These are phyloP conservation scores for Phlegmacium glaucopus DNA, from an alignment of 768 basidiomycete genomes.

Conservation along the genomic window DNA sequence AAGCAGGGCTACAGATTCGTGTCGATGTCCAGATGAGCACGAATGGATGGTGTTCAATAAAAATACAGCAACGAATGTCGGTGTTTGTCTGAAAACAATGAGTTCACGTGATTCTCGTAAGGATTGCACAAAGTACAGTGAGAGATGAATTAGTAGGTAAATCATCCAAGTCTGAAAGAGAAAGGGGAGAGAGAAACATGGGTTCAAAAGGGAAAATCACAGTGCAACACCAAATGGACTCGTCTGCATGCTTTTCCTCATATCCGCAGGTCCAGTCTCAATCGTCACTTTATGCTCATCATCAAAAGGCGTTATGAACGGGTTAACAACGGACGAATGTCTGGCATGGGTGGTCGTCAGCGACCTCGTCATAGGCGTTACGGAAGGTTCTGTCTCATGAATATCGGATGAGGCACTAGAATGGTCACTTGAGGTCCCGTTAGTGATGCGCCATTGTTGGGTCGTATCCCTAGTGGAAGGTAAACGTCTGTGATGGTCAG, in stretches of 20 bases:
- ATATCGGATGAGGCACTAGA: slow-evolving; percentile 9
- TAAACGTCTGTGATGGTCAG: slow-evolving; percentile 19
- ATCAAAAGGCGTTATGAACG: slow-evolving; percentile 80
- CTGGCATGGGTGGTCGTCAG: slow-evolving; percentile 42
- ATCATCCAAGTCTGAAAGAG: not conserved
- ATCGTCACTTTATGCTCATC: slow-evolving; percentile 49
- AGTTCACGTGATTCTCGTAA: too few relatives aligned
- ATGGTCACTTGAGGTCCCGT: slow-evolving; percentile 17
- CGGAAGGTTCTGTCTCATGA: slow-evolving; percentile 7
- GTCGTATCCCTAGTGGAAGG: slow-evolving; percentile 12
- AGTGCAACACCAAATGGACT: slow-evolving; percentile 46
- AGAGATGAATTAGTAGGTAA: too few relatives aligned
- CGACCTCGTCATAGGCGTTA: slow-evolving; percentile 41
- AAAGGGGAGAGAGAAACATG: not conserved
- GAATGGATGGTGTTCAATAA: slow-evolving; percentile 6
- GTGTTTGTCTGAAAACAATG: too few relatives aligned
- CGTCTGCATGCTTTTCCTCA: slow-evolving; percentile 44
- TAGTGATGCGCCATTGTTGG: slow-evolving; percentile 22
- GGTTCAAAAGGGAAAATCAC: slow-evolving; percentile 7
- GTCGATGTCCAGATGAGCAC: slow-evolving; percentile 19
- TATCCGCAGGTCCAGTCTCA: slow-evolving; percentile 21
- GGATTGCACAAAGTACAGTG: too few relatives aligned
- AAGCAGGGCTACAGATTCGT: slow-evolving; percentile 13
- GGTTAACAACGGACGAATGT: slow-evolving; percentile 39
- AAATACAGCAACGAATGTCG: slow-evolving; percentile 10